Percentiles rank a stretch among this genome's conserved stretches.
Conservation (phyloP, 1,139 yeast species). For the Petasospora rhodanensis region DNA sequence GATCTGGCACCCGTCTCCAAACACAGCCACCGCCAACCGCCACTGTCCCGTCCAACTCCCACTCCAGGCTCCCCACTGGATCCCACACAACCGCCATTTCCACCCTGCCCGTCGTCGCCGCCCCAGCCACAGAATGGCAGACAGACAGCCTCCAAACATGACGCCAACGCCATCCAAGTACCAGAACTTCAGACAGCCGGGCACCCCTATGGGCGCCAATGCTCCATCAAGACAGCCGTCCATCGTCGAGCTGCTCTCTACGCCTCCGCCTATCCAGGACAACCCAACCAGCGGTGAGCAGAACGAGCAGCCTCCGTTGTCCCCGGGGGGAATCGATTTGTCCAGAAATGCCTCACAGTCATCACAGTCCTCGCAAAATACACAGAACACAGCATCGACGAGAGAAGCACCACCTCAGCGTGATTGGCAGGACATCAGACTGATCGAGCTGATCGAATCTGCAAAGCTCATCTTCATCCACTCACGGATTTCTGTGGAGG, state of each 20-base stretch:
- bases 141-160: too few species aligned
- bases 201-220: slow-evolving; percentile 27
- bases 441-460: slow-evolving; percentile 71
- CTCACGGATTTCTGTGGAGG: slow-evolving; percentile 66
- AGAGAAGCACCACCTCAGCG: slow-evolving; percentile 20
- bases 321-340: slow-evolving; percentile 28
- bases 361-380: slow-evolving; percentile 28
- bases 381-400: slow-evolving; percentile 28
- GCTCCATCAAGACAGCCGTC: slow-evolving; percentile 51
- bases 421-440: slow-evolving; percentile 73
- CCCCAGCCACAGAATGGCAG: too few species aligned
- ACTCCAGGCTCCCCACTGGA: too few species aligned
- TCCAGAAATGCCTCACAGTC: slow-evolving; percentile 42
- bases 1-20: too few species aligned
- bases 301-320: slow-evolving; percentile 11
- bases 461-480: slow-evolving; percentile 72
- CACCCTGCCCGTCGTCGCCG: too few species aligned
- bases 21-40: too few species aligned
- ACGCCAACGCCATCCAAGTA: slow-evolving; percentile 27
- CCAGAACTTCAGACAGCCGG: slow-evolving; percentile 35
- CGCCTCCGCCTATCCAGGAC: slow-evolving; percentile 65
- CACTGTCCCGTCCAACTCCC: too few species aligned
- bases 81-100: too few species aligned
- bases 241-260: slow-evolving; percentile 77
- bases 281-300: neutral